A percentile compares a stretch with the other conserved stretches of the same genome.
These are phyloP conservation scores for Lablab purpureus DNA, from an alignment of 306 rosid genomes.

Conservation along the genomic window DNA sequence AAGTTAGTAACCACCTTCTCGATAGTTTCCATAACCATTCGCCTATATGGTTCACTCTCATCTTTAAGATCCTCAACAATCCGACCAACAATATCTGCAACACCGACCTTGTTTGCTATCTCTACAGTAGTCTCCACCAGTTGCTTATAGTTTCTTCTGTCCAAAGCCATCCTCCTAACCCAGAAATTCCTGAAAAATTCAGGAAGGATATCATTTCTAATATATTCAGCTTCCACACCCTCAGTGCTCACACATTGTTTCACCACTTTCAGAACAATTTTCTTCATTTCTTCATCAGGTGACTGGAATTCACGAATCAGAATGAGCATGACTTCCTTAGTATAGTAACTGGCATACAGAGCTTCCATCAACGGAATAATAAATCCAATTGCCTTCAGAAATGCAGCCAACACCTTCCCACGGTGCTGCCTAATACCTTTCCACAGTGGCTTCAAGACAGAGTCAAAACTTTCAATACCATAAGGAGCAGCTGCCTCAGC, in stretches of 20 bases:
- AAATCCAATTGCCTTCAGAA: slow-evolving; percentile 93
- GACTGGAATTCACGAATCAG: slow-evolving; percentile 95
- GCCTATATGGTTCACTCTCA: slow-evolving; percentile 96
- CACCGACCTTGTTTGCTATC: slow-evolving; percentile 97
- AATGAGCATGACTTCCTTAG: slow-evolving; percentile 93
- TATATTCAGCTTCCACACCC: slow-evolving; percentile 93
- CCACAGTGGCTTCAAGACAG: slow-evolving; percentile 92
- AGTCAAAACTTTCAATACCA: slow-evolving; percentile 97
- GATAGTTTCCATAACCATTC: slow-evolving; percentile 99
- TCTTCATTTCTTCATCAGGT: slow-evolving; percentile 99
- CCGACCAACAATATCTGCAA: slow-evolving; percentile 92
- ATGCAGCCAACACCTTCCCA: slow-evolving; percentile 95
- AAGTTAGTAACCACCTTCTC: slow-evolving; percentile 95
- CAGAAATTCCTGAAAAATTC: slow-evolving; percentile 93
- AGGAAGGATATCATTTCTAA: slow-evolving; percentile 62
- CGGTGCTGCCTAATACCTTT: slow-evolving; percentile 98
- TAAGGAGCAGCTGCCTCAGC: slow-evolving; percentile 98
- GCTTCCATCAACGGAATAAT: slow-evolving; percentile 97
- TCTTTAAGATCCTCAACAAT: slow-evolving; percentile 96
- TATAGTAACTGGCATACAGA: slow-evolving; percentile 89
- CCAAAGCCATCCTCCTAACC: slow-evolving; percentile 99
- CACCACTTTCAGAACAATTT: slow-evolving; percentile 94
- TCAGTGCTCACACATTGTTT: slow-evolving; percentile 97
- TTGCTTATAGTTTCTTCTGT: slow-evolving; percentile 89
- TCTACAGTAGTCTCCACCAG: slow-evolving; percentile 96